Base-by-base conservation (phyloP, 805 yeast genomes). In the Kuraishia borneana region DNA sequence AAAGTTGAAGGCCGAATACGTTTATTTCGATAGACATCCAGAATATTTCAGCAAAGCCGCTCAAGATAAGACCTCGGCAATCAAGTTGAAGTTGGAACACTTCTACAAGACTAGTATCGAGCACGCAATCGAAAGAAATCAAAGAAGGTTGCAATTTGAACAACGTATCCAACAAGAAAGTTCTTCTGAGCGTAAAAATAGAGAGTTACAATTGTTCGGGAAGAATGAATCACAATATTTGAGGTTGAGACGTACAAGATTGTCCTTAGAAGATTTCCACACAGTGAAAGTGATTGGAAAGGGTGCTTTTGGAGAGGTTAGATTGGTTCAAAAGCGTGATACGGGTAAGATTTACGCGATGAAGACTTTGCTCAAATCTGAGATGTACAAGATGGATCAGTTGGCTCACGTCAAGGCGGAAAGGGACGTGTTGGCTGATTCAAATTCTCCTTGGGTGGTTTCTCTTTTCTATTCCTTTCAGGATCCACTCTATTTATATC, bases 221-320 rank as follows among this genome's bases (percentile, higher is more conserved):
- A 79, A 77, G 50, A 85, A 84, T 46, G 96, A 87, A 56, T 79
- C 94, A 5, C 88, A 83, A 41, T 87, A 83, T 46, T 61, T 88
- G 50, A 70, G 96, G 41, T 66, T 87, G 36, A 64, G 96, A 44
- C 72, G 96, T 54, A 87, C 96, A 1, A 72, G 87, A 49, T 63
- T 87, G 35, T 70, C 85, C 1, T 62, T 85, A 29, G 92, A 81
- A 27, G 96, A 87, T 58, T 83, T 87, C 58, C 72, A 66, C 39
- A 87, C 96, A 1, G 94, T 87, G 36, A 85, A 85, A 57, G 95
- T 82, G 23, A 73, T 68, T 43, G 98, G 98, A 33, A 92, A 92
- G 54, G 98, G 98, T 42, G 96, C 98, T 0, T 92, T 92, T 61
- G 98, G 98, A 41, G 96, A 87, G 51, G 98, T 92, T 23, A 71